Conservation (phyloP, 164 flowering plant genomes). For the Sextonia rubra region DNA sequence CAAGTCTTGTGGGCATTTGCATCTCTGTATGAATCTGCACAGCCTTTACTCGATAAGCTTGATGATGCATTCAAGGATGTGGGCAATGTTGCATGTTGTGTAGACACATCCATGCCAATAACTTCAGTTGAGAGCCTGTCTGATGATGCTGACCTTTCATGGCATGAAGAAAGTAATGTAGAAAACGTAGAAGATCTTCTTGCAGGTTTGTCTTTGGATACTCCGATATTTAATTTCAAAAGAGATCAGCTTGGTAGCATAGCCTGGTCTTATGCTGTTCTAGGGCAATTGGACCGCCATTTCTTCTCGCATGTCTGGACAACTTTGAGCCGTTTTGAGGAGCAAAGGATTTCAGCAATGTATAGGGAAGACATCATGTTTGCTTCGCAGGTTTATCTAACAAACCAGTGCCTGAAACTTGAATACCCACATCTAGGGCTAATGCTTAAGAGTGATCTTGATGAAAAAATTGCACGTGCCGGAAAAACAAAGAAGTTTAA, state of each 20-base stretch:
- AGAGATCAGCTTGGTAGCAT: constrained; percentile 87
- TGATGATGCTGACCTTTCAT: constrained; percentile 1
- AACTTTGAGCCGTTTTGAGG: constrained; percentile 57
- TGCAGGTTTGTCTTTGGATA: constrained; percentile 13
- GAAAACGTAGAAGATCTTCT: constrained; percentile 18
- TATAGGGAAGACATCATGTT: constrained; percentile 87
- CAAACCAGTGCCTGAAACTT: constrained; percentile 77
- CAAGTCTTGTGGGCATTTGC: constrained; percentile 98
- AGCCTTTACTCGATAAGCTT: constrained; percentile 54
- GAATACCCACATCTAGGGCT: constrained; percentile 69
- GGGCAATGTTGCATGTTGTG: constrained; percentile 34
- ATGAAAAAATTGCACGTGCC: constrained; percentile 58
- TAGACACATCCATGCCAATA: constrained; percentile 12
- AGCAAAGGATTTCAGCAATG: constrained; percentile 69
- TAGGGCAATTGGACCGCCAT: constrained; percentile 62
- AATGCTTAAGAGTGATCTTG: constrained; percentile 45
- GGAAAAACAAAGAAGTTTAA: constrained; percentile 84
- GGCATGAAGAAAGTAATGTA: constrained; percentile 13
- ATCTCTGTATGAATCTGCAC: constrained; percentile 76
- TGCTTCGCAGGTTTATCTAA: constrained; percentile 82
- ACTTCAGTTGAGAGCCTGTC: constrained; percentile 3
- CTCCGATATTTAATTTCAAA: constrained; percentile 45
- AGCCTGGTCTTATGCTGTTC: constrained; percentile 97
- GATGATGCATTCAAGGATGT: constrained; percentile 47
- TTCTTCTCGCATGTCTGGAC: constrained; percentile 79